Conservation (phyloP, 768 basidiomycete genomes). For the Suillus plorans region DNA sequence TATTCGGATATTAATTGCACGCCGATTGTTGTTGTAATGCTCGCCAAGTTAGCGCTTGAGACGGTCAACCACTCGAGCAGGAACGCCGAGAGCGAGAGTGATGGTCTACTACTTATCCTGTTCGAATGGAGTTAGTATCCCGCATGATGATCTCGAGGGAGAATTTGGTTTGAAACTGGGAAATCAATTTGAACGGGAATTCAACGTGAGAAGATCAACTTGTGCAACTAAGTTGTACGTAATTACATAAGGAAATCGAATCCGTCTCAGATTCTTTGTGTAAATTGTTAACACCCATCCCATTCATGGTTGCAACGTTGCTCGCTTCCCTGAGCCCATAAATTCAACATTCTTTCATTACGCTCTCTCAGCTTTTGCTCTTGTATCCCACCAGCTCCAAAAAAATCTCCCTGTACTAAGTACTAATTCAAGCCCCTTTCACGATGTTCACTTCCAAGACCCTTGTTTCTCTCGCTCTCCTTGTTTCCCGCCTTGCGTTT, state of each 20-base stretch:
- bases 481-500: slow-evolving; percentile 15
- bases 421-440: slow-evolving; percentile 8
- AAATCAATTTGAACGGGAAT: neutral
- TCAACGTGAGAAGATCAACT: slow-evolving; percentile 9
- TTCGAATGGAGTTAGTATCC: neutral
- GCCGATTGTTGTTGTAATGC: neutral
- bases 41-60: neutral
- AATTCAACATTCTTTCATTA: slow-evolving; percentile 19
- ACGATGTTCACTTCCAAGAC: slow-evolving; percentile 16
- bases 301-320: slow-evolving; percentile 12
- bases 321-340: slow-evolving; percentile 26
- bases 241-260: neutral
- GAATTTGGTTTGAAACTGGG: slow-evolving; percentile 10
- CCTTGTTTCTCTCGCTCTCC: slow-evolving; percentile 19
- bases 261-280: neutral
- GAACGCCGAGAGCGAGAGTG: neutral
- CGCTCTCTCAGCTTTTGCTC: slow-evolving; percentile 9
- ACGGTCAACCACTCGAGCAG: neutral
- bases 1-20: slow-evolving; percentile 25
- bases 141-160: too few relatives aligned
- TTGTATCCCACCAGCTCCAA: slow-evolving; percentile 4
- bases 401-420: neutral
- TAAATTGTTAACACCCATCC: slow-evolving; percentile 8
- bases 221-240: neutral
- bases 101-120: neutral